Evolutionary conservation across 73 alveolate species (phyloP).

Genomic region (Stentor coeruleus): DNA sequence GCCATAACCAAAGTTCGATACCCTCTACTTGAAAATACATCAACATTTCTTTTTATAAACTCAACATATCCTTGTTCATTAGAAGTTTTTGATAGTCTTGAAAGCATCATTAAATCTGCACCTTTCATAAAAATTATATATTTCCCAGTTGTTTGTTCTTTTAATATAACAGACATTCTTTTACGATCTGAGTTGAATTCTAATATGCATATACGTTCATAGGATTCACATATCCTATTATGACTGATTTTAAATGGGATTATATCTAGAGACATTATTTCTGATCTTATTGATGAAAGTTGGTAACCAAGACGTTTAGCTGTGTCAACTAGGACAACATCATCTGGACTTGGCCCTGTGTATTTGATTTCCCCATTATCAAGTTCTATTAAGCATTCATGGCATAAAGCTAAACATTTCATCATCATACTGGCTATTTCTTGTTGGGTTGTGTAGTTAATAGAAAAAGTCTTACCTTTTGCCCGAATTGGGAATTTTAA

Average conservation of each 20-base stretch:
- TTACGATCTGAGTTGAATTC: slow-evolving; percentile 92
- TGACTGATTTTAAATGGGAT: slow-evolving; percentile 31
- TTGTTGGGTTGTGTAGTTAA: background rate
- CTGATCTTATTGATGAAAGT: slow-evolving; percentile 37
- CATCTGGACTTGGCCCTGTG: slow-evolving; percentile 22
- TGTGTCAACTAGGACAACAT: slow-evolving; percentile 50
- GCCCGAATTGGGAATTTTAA: slow-evolving; percentile 36
- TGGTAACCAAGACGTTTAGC: slow-evolving; percentile 88
- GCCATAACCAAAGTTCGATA: slow-evolving; percentile 88
- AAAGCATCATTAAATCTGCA: slow-evolving; percentile 59
- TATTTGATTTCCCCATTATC: slow-evolving; percentile 20
- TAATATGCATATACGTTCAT: slow-evolving; percentile 65
- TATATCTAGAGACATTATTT: slow-evolving; percentile 23
- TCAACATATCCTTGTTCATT: slow-evolving; percentile 36
- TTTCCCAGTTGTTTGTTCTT: slow-evolving; percentile 66
- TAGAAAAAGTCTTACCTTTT: background rate
- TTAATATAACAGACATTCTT: slow-evolving; percentile 83
- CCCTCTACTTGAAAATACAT: slow-evolving; percentile 56
- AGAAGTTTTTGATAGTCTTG: slow-evolving; percentile 27
- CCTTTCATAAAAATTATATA: slow-evolving; percentile 64
- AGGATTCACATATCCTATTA: slow-evolving; percentile 24
- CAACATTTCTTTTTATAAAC: slow-evolving; percentile 43
- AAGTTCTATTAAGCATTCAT: slow-evolving; percentile 18
- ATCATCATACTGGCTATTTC: slow-evolving; percentile 29
- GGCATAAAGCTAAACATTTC: slow-evolving; percentile 31